Base-by-base conservation (phyloP, 257 asterid species). In the Plantago major region DNA sequence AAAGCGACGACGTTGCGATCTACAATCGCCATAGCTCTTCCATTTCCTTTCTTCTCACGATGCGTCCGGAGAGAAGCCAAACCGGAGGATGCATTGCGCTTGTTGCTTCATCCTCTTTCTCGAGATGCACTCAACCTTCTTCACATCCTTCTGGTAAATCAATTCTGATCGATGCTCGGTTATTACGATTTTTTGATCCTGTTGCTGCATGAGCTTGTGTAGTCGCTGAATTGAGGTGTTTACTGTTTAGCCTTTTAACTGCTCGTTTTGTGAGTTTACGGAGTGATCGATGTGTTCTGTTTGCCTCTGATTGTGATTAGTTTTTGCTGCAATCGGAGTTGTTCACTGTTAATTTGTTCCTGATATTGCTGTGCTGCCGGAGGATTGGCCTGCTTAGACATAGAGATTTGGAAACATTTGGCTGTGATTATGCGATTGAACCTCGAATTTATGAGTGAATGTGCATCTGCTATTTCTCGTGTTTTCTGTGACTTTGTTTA, bases 1-100 rank as follows among this genome's bases (percentile, higher is more conserved):
- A 52, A 65, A 66, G 58, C 64, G 73, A 67, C 82, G 33, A 12
- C 50, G 42, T 3, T 11, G 3, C 19, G 12, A 59, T 56, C 61
- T 46, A 40, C 11, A 2, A 13, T 16, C 9, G 58, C 16, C n/a
- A 63, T 33, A 46, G 26, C 26, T 22, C 26, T 22, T 22, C n/a
- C n/a, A n/a, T n/a, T n/a, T n/a, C n/a, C n/a, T n/a, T n/a, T n/a
- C n/a, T n/a, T n/a, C n/a, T n/a, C 26, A 68, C 53, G 22, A 78
- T 78, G 80, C 62, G 76, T 46, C 72, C 71, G 17, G 76, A 63
- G 46, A 78, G 78, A 56, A 60, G 17, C 42, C 72, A 66, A 16
- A 80, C 76, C 70, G 73, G 80, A 42, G 40, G 40, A 33, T 72
- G 78, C 63, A 55, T 78, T 54, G 15, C 65, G 16, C 11, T 68